Conservation (phyloP, 1,284 basidiomycete species). For the Cryptococcus depauperatus region DNA sequence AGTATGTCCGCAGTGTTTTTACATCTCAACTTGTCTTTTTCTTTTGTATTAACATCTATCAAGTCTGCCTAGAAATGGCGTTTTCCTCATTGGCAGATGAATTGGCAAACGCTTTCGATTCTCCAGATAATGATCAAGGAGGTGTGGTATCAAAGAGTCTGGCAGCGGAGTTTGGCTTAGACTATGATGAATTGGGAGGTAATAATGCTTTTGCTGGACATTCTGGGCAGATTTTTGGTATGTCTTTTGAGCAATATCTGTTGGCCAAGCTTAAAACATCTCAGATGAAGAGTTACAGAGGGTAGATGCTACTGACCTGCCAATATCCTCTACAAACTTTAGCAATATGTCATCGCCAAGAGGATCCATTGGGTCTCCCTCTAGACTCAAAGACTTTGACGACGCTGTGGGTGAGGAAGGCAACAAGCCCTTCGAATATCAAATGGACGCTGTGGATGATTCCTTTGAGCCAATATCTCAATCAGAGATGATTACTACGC, state of each 20-base stretch:
- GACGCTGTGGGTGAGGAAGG: too few species aligned
- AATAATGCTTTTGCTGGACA: too few species aligned
- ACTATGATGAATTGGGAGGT: conserved; percentile 1
- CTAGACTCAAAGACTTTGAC: not conserved
- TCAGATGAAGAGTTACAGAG: not conserved
- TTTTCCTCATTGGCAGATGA: conserved; percentile 15
- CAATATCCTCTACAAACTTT: not conserved
- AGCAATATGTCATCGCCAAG: not conserved
- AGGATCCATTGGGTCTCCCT: not conserved
- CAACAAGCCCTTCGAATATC: too few species aligned
- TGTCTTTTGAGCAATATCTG: not conserved
- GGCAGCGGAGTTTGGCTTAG: conserved; percentile 17
- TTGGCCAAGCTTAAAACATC: not conserved
- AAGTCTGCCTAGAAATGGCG: conserved; percentile 7
- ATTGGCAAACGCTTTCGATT: conserved; percentile 10
- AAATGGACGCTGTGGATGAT: too few species aligned
- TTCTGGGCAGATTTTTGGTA: not conserved
- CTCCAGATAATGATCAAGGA: not conserved
- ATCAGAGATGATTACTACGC: too few species aligned
- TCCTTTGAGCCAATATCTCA: too few species aligned
- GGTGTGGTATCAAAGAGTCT: conserved; percentile 3
- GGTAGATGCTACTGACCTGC: not conserved
- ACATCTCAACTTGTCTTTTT: not conserved
- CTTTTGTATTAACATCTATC: not conserved
- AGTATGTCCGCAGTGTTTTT: too few species aligned